phyloP scores from a whole-genome alignment of 108 stramenopile species.

The Cyclotella kingstonii region DNA sequence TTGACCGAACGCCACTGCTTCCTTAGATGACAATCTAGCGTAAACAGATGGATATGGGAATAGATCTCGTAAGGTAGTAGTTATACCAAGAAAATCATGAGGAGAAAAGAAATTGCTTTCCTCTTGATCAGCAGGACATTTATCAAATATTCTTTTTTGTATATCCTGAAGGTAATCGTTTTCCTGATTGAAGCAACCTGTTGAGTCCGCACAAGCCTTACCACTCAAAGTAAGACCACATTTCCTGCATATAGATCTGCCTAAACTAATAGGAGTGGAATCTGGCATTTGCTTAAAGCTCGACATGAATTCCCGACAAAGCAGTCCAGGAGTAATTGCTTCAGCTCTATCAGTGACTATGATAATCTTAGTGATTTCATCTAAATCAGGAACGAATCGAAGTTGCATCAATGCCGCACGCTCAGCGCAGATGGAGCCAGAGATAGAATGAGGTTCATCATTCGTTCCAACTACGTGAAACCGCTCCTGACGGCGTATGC shows the following conservation, averaged over 20 bases:
- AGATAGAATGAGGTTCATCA: constrained; percentile 74
- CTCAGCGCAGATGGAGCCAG: constrained; percentile 88
- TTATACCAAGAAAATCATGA: constrained; percentile 44
- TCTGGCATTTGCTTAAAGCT: constrained; percentile 54
- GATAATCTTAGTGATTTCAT: constrained; percentile 39
- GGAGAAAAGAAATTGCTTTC: constrained; percentile 16
- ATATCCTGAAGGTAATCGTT: constrained; percentile 13
- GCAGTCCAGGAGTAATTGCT: constrained; percentile 74
- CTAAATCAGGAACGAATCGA: constrained; percentile 55
- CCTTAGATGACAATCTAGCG: constrained; percentile 43
- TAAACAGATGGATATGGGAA: constrained; percentile 84
- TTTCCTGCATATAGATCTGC: constrained; percentile 45
- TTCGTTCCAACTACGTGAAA: constrained; percentile 79
- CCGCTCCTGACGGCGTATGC: constrained; percentile 20
- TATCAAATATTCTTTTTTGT: constrained; percentile 22
- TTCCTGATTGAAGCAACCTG: constrained; percentile 9
- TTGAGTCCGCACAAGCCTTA: constrained; percentile 18
- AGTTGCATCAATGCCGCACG: constrained; percentile 79
- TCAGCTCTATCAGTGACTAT: constrained; percentile 70
- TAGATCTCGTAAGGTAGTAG: constrained; percentile 53
- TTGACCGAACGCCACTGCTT: constrained; percentile 57
- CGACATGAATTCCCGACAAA: constrained; percentile 87
- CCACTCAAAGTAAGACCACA: constrained; percentile 34
- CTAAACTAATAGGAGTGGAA: constrained; percentile 52
- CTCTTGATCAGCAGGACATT: constrained; percentile 8